Conservation (phyloP, 331 rosid genomes). For the Quercus tomentella region DNA sequence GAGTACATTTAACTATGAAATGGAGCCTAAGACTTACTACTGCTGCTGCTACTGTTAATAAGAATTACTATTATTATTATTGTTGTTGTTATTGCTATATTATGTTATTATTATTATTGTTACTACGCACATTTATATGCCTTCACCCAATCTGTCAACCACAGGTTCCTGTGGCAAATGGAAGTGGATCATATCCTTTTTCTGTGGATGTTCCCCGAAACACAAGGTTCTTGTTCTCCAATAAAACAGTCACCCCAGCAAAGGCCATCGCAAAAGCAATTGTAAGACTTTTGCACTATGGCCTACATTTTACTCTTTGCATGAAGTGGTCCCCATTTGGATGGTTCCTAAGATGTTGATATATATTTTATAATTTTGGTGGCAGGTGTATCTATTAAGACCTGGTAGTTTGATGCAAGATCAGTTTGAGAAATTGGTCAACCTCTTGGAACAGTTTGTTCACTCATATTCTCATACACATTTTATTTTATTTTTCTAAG, state of each 20-base stretch:
- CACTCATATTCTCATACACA: constrained; percentile 32
- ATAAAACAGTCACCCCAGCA: constrained; percentile 77
- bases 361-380: constrained; percentile 24
- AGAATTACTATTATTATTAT: not conserved
- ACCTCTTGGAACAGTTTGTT: constrained; percentile 98
- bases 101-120: not conserved
- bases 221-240: constrained; percentile 94
- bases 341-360: constrained; percentile 14
- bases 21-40: not conserved
- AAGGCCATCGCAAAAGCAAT: constrained; percentile 90
- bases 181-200: constrained; percentile 92
- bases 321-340: constrained; percentile 6
- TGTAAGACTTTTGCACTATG: constrained; percentile 49
- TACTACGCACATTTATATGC: not conserved
- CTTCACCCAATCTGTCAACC: constrained; percentile 12
- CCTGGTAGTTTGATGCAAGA: constrained; percentile 69
- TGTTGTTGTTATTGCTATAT: no score
- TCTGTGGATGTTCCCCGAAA: constrained; percentile 91
- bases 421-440: constrained; percentile 89
- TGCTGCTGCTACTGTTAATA: not conserved
- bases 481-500: constrained; percentile 18
- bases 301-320: constrained; percentile 8
- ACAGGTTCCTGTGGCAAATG: constrained; percentile 98
- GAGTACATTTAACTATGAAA: no score
- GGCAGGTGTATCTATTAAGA: constrained; percentile 83